Percentiles rank a stretch among this genome's conserved stretches.
Evolutionary conservation across 192 early-diverging fungal genomes (phyloP).

Genomic region (Phlyctochytrium bullatum): DNA sequence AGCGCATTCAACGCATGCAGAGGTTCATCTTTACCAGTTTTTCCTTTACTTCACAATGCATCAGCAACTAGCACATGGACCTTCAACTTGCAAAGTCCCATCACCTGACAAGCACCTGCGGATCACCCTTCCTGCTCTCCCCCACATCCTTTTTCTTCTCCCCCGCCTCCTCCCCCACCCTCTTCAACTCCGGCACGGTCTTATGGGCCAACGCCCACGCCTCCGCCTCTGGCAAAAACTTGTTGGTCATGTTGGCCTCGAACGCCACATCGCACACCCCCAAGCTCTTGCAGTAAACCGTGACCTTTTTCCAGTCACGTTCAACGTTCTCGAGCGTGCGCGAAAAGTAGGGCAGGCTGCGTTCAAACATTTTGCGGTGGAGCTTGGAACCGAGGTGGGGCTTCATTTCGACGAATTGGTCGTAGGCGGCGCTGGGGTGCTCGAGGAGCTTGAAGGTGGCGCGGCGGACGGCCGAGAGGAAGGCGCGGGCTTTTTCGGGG

Average conservation of each 20-base stretch:
- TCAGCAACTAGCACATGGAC: no score
- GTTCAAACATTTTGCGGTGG: conserved; percentile 61
- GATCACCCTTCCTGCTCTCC: no score
- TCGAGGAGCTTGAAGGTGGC: conserved; percentile 54
- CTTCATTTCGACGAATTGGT: conserved; percentile 58
- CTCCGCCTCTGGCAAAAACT: conserved; percentile 34
- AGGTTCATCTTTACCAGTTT: no score
- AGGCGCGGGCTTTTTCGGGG: conserved; percentile 56
- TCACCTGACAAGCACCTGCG: no score
- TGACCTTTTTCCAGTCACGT: conserved; percentile 67
- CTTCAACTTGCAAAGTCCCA: no score
- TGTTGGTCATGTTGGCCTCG: conserved; percentile 61
- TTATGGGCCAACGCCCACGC: no score
- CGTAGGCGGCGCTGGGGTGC: conserved; percentile 49
- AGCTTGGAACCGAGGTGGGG: conserved; percentile 47
- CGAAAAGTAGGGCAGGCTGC: conserved; percentile 64
- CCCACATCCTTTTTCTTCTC: no score
- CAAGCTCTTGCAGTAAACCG: conserved; percentile 57
- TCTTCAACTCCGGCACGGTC: no score
- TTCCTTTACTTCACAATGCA: no score
- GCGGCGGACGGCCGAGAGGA: conserved; percentile 51
- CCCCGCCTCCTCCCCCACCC: no score
- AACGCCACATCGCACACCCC: conserved; percentile 53
- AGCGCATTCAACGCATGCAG: no score
- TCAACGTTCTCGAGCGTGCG: conserved; percentile 46